Base-by-base conservation (phyloP, 352 stramenopile species). In the Lagenidium sp. region DNA sequence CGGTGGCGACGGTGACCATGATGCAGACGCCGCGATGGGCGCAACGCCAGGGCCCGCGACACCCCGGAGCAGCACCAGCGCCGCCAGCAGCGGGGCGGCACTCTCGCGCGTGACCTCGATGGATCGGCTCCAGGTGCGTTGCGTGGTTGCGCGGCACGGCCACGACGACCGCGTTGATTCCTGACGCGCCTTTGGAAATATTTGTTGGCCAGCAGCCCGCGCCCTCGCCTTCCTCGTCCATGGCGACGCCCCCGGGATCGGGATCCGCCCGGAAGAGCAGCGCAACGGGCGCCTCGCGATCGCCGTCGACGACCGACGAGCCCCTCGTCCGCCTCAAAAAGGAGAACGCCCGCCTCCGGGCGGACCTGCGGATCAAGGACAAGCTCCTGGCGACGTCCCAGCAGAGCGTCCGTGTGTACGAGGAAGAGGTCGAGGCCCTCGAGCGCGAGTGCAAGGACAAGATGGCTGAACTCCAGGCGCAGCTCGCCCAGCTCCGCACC, bases 391-490 rank as follows among this genome's bases (percentile, higher is more conserved):
- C 43, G 26, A 72, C 57, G 16, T 63, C 60, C 0, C 69, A 89
- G 47, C 72, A 77, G 37, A 82, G 62, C 42, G 43, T 85, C 29
- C 48, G 70, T 24, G 64, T 84, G 22, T 85, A 63, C 36, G 74
- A 92, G 47, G 68, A 90, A 39, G 80, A 92, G 52, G 63, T 90
- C 12, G 68, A 85, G 20, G 80, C 72, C 18, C 56, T 92, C 11
- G 80, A 88, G 44, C 48, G 65, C 13, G 80, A 92, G 41, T 90
- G 77, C 59, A 78, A 64, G 19, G 54, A 64, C 26, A 86, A 85
- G 44, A 64, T 92, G 19, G 61, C 60, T 6, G 67, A 86, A 36
- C 60, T 76, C 11, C 76, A 88, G 22, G 48, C 49, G 21, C 32
- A 72, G 71, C 63, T 80, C 41, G 56, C 55, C 23, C 52, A 63